phyloP scores from a whole-genome alignment of 148 eudicot genomes.

The Linanthus parryae region DNA sequence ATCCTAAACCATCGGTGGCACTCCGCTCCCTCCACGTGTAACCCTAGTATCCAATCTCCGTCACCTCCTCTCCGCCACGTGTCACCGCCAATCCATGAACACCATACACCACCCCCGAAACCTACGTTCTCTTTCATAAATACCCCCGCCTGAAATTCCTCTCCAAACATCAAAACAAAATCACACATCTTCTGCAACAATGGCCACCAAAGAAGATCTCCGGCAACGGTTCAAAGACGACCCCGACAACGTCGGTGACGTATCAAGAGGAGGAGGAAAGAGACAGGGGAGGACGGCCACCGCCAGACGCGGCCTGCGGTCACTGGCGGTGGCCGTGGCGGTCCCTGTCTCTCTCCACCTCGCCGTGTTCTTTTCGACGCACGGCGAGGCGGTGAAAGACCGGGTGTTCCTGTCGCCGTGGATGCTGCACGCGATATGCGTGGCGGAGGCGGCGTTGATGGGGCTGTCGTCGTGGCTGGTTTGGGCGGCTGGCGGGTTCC shows the following conservation, averaged over 20 bases:
- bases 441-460: constrained; percentile 44
- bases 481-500: constrained; percentile 93
- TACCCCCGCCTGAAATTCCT: constrained; percentile 5
- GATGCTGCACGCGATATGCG: constrained; percentile 52
- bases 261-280: not conserved
- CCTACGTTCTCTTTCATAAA: constrained; percentile 9
- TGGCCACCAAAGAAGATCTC: constrained; percentile 35
- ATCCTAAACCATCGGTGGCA: constrained; percentile 13
- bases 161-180: not conserved
- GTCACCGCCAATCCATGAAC: not conserved
- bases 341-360: constrained; percentile 47
- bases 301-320: constrained; percentile 61
- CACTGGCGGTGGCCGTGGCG: constrained; percentile 48
- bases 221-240: constrained; percentile 30
- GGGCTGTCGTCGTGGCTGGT: constrained; percentile 81
- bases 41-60: not conserved
- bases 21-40: constrained; percentile 18
- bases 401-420: constrained; percentile 62
- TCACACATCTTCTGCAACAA: not conserved
- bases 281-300: constrained; percentile 24
- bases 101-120: not conserved
- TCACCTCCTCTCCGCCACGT: constrained; percentile 19
- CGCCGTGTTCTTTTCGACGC: constrained; percentile 29
- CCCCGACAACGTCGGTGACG: not conserved
- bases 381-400: constrained; percentile 20